Conservation (phyloP, 2,329 filamentous ascomycete species). For the Cladosporium sp. region DNA sequence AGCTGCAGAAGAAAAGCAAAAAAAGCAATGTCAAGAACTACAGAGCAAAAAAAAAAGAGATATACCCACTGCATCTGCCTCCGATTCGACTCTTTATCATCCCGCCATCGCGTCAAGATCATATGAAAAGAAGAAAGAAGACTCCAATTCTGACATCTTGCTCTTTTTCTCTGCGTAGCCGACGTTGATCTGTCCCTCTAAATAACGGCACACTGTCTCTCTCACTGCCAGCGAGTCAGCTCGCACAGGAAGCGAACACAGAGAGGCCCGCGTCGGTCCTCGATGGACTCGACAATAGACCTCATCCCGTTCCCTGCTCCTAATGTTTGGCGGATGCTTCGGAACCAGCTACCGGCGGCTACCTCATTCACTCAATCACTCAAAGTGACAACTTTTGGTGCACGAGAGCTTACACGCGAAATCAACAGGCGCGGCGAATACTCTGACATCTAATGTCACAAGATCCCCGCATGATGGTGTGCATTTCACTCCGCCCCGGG, state of each 20-base stretch:
- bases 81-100: neutral
- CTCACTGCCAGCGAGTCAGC: neutral
- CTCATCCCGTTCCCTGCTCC: neutral
- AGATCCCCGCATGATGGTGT: neutral
- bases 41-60: slow-evolving; percentile 1
- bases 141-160: slow-evolving; percentile 20
- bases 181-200: slow-evolving; percentile 10
- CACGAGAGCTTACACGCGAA: slow-evolving; percentile 24
- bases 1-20: slow-evolving; percentile 1
- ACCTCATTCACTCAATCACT: neutral
- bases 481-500: too few species aligned
- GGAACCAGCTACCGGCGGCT: slow-evolving; percentile 14
- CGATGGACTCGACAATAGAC: neutral
- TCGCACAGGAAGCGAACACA: neutral
- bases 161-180: slow-evolving; percentile 18
- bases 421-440: slow-evolving; percentile 28
- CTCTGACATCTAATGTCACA: slow-evolving; percentile 25
- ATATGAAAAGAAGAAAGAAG: neutral
- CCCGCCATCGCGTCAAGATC: neutral
- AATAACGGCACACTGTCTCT: neutral
- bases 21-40: slow-evolving; percentile 15
- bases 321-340: neutral
- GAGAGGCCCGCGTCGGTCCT: neutral
- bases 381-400: neutral
- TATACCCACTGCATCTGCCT: neutral